These are phyloP conservation scores for Capniomyces stellatus DNA, from an alignment of 371 early-diverging fungal genomes.

Conservation along the genomic window DNA sequence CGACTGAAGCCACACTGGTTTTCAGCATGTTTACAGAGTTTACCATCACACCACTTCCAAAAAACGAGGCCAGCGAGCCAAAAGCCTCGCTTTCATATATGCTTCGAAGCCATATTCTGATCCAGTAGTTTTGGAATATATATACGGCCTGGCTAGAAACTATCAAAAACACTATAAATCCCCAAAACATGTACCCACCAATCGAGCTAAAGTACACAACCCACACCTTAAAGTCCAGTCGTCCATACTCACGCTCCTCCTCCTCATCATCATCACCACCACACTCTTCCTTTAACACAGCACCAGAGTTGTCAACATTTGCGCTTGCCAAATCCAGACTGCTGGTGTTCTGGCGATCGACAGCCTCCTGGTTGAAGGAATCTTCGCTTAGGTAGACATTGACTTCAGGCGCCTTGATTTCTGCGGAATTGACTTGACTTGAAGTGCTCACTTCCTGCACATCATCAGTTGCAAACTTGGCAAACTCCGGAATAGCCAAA, in stretches of 20 bases:
- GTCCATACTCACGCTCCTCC: slow-evolving; percentile 22
- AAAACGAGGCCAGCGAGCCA: too few species aligned
- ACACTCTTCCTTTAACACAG: not conserved
- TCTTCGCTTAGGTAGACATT: not conserved
- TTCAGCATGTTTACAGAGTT: too few species aligned
- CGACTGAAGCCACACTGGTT: too few species aligned
- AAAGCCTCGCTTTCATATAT: not conserved
- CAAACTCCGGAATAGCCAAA: not conserved
- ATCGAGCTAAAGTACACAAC: slow-evolving; percentile 15
- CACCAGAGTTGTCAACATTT: not conserved
- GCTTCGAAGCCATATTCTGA: slow-evolving; percentile 19
- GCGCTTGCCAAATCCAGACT: not conserved
- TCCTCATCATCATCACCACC: slow-evolving; percentile 14
- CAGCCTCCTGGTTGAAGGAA: slow-evolving; percentile 14
- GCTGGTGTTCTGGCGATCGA: not conserved
- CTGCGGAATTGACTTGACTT: not conserved
- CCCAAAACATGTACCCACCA: slow-evolving; percentile 18
- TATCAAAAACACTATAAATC: slow-evolving; percentile 1
- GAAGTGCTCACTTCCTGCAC: too few species aligned
- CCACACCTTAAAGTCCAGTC: slow-evolving; percentile 19
- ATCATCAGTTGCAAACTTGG: not conserved
- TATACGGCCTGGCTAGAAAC: slow-evolving; percentile 4
- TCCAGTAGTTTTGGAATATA: slow-evolving; percentile 22
- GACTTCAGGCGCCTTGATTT: not conserved
- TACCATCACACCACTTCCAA: too few species aligned